These are phyloP conservation scores for Pestalotiopsis sp. DNA, from an alignment of 2,329 filamentous ascomycete species.

Conservation along the genomic window DNA sequence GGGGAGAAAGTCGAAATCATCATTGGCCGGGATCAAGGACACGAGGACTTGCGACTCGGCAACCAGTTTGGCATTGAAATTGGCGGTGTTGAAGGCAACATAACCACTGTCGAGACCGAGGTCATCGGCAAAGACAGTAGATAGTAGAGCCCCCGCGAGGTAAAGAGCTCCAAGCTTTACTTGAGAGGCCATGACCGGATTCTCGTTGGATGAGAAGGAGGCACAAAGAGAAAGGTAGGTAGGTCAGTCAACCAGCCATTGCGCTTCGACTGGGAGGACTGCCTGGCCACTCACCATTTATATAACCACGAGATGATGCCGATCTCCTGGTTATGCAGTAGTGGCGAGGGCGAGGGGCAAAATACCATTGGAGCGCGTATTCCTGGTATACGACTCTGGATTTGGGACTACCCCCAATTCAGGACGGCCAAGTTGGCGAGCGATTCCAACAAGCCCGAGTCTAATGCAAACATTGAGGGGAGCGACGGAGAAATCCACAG, in stretches of 20 bases:
- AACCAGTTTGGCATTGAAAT: conserved; percentile 44
- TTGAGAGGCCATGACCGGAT: not conserved
- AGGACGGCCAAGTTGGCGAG: not conserved
- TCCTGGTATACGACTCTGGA: not conserved
- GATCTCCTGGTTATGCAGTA: not conserved
- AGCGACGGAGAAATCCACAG: not conserved
- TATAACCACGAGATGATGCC: not conserved
- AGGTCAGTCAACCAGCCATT: not conserved
- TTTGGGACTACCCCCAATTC: not conserved
- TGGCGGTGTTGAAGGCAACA: conserved; percentile 38
- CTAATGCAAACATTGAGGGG: not conserved
- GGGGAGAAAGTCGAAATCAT: conserved; percentile 56
- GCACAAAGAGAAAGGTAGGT: not conserved
- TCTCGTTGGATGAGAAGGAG: not conserved
- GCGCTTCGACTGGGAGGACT: not conserved
- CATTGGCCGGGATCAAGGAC: conserved; percentile 43
- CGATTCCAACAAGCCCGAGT: not conserved
- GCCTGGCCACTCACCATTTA: not conserved
- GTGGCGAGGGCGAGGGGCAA: not conserved
- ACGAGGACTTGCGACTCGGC: conserved; percentile 48
- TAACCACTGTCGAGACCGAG: conserved; percentile 42
- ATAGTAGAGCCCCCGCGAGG: not conserved
- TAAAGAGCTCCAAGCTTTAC: not conserved
- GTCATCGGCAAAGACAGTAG: conserved; percentile 25
- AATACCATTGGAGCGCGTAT: not conserved